phyloP scores from a whole-genome alignment of 495 filamentous ascomycete species.

The Staphylotrichum tortipilum region DNA sequence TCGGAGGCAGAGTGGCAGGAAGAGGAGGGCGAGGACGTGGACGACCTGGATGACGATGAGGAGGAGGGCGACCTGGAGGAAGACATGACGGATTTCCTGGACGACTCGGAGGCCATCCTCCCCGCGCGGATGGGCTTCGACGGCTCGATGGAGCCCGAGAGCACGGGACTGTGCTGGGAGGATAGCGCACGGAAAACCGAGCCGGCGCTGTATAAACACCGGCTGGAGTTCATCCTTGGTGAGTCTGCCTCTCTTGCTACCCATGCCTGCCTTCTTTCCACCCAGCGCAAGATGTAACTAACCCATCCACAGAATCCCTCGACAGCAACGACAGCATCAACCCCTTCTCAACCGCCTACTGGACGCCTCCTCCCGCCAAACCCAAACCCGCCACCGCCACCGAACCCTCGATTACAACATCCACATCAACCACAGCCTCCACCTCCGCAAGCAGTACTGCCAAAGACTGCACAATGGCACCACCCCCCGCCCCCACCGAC shows the following conservation, averaged over 20 bases:
- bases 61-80: conserved; percentile 53
- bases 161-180: conserved; percentile 77
- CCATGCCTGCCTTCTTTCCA: conserved; percentile 2
- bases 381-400: conserved; percentile 17
- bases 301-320: conserved; percentile 19
- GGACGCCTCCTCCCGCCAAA: conserved; percentile 48
- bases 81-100: conserved; percentile 67
- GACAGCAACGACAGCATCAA: conserved; percentile 55
- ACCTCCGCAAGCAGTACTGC: background rate
- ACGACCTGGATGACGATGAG: conserved; percentile 69
- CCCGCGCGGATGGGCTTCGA: conserved; percentile 35
- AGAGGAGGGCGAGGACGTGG: conserved; percentile 53
- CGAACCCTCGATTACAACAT: conserved; percentile 7
- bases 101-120: conserved; percentile 54
- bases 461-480: conserved; percentile 1
- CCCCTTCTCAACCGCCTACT: conserved; percentile 77
- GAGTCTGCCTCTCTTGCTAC: conserved; percentile 18
- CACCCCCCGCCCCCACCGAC: conserved; percentile 12
- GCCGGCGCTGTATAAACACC: conserved; percentile 45
- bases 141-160: conserved; percentile 66
- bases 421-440: background rate
- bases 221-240: conserved; percentile 68
- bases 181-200: conserved; percentile 37
- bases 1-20: conserved; percentile 82
- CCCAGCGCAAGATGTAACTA: background rate